phyloP scores from a whole-genome alignment of 306 rosid genomes.

The Fragaria nilgerrensis region DNA sequence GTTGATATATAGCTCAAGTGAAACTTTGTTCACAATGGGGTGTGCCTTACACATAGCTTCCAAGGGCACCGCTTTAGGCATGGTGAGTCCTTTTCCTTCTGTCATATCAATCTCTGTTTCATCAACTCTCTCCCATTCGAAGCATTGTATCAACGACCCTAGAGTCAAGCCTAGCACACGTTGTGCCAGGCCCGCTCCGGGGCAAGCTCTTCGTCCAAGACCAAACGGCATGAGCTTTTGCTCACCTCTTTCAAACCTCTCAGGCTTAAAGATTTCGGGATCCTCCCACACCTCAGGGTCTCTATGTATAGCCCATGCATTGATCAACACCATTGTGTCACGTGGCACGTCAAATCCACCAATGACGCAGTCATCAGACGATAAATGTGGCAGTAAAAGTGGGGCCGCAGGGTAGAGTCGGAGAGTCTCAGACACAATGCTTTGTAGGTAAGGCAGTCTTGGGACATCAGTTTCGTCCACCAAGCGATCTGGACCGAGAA shows the following conservation, averaged over 20 bases:
- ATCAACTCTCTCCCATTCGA: slow-evolving; percentile 37
- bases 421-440: slow-evolving; percentile 34
- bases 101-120: slow-evolving; percentile 32
- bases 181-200: slow-evolving; percentile 32
- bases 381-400: slow-evolving; percentile 25
- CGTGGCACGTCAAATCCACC: slow-evolving; percentile 26
- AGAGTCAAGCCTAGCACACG: slow-evolving; percentile 37
- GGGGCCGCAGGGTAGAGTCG: slow-evolving; percentile 34
- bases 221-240: slow-evolving; percentile 32
- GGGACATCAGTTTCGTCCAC: slow-evolving; percentile 30
- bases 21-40: slow-evolving; percentile 2
- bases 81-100: slow-evolving; percentile 31
- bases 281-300: slow-evolving; percentile 34
- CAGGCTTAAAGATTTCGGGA: slow-evolving; percentile 27
- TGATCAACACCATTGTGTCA: slow-evolving; percentile 29
- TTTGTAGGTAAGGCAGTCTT: slow-evolving; percentile 33
- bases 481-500: slow-evolving; percentile 19
- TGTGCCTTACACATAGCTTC: slow-evolving; percentile 39
- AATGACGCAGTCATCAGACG: slow-evolving; percentile 25
- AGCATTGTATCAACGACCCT: slow-evolving; percentile 38
- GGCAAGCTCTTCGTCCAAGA: slow-evolving; percentile 37
- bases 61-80: slow-evolving; percentile 37
- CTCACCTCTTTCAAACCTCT: slow-evolving; percentile 16
- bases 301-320: slow-evolving; percentile 45
- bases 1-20: background rate